Evolutionary conservation across 805 yeast genomes (phyloP).

Genomic region (Starmerella potacharoeniae): DNA sequence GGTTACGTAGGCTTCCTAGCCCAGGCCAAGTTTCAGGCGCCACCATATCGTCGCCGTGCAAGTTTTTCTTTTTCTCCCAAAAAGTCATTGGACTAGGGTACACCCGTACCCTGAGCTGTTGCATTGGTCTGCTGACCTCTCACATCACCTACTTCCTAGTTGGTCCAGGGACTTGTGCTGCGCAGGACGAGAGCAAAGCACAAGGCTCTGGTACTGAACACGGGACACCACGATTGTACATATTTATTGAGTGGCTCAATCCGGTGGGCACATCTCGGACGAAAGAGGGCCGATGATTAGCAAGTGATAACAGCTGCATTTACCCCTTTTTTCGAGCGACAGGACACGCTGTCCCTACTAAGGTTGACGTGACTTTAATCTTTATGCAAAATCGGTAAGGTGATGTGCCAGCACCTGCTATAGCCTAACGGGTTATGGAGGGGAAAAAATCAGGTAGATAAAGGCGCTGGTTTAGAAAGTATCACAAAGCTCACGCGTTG

Average conservation of each 20-base stretch:
- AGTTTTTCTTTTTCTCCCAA: not conserved
- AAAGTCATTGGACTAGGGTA: constrained; percentile 1
- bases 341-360: constrained; percentile 1
- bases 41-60: not conserved
- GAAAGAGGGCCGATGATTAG: not conserved
- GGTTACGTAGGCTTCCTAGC: not conserved
- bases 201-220: not conserved
- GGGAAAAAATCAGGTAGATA: not conserved
- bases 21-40: not conserved
- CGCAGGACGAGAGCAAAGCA: not conserved
- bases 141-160: not conserved
- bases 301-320: not conserved
- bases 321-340: not conserved
- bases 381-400: not conserved
- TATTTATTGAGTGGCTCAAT: not conserved
- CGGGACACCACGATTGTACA: not conserved
- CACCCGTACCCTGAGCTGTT: not conserved
- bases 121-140: not conserved
- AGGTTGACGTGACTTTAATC: not conserved
- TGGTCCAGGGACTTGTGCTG: not conserved
- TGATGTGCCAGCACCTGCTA: too few relatives aligned
- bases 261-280: too few relatives aligned
- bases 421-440: not conserved
- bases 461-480: too few relatives aligned
- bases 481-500: too few relatives aligned